Evolutionary conservation across 331 rosid species (phyloP).

Genomic region (Spiraea crenata): DNA sequence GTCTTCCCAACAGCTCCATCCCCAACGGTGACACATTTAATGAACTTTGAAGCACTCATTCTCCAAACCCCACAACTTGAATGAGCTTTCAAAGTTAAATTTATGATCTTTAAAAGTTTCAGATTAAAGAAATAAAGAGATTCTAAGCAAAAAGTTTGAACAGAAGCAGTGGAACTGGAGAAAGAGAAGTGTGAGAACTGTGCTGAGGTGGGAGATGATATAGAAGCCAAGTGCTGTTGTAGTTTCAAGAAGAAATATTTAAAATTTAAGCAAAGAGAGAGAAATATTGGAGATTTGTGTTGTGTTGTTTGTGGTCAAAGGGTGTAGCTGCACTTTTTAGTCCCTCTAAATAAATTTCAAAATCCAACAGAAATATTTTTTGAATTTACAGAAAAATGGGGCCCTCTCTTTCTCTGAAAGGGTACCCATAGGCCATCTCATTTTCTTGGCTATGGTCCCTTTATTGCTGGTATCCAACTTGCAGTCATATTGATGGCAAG

Average conservation of each 20-base stretch:
- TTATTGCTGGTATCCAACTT: constrained; percentile 43
- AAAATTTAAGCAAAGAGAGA: constrained; percentile 17
- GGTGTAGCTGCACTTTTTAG: constrained; percentile 38
- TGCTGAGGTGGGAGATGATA: constrained; percentile 30
- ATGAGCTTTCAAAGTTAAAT: neutral
- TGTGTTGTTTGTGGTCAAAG: constrained; percentile 37
- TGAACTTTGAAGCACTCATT: constrained; percentile 97
- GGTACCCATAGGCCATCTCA: constrained; percentile 27
- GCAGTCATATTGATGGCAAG: neutral
- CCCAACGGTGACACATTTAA: constrained; percentile 98
- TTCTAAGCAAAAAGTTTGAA: constrained; percentile 18
- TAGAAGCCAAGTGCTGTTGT: constrained; percentile 19
- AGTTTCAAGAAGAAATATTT: constrained; percentile 38
- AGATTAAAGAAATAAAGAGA: constrained; percentile 6
- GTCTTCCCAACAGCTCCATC: constrained; percentile 99
- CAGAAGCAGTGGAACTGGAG: constrained; percentile 22
- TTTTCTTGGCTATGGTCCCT: neutral
- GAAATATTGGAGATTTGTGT: constrained; percentile 4
- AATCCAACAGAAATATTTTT: constrained; percentile 42
- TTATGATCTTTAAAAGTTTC: constrained; percentile 4
- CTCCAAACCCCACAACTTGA: constrained; percentile 31
- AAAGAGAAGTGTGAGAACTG: constrained; percentile 17
- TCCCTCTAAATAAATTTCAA: constrained; percentile 62
- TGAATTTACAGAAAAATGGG: constrained; percentile 51
- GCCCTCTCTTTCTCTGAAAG: constrained; percentile 53